Evolutionary conservation across 352 stramenopile genomes (phyloP).

Genomic region (Globisporangium spiculum): DNA sequence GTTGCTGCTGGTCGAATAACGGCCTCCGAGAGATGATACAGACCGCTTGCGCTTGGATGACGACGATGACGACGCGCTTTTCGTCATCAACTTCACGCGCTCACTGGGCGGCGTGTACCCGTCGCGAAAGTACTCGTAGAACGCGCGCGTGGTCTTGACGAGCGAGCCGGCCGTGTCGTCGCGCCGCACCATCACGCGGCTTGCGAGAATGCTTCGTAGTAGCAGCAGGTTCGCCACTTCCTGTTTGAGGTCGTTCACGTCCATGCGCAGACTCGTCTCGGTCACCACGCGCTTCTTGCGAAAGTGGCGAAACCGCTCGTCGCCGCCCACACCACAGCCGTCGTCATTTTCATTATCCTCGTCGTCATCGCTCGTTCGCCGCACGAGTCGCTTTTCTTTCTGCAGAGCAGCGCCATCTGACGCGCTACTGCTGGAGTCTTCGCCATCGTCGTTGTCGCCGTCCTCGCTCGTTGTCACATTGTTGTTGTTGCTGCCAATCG

Average conservation of each 20-base stretch:
- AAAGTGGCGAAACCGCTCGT: slow-evolving; percentile 10
- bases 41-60: slow-evolving; percentile 9
- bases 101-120: slow-evolving; percentile 7
- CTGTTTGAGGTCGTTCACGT: slow-evolving; percentile 26
- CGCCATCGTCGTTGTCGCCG: neutral
- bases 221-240: slow-evolving; percentile 21
- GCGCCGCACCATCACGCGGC: slow-evolving; percentile 12
- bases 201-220: slow-evolving; percentile 18
- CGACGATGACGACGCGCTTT: neutral
- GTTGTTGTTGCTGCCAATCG: neutral
- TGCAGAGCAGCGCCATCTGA: neutral
- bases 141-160: slow-evolving; percentile 9
- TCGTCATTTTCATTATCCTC: neutral
- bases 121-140: slow-evolving; percentile 11
- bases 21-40: neutral
- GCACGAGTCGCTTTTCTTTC: neutral
- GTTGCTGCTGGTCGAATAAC: neutral
- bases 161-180: slow-evolving; percentile 15
- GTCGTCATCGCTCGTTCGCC: neutral
- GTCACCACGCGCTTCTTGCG: slow-evolving; percentile 15
- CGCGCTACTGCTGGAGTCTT: neutral
- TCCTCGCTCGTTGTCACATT: neutral
- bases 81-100: neutral
- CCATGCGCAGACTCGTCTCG: slow-evolving; percentile 15
- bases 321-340: neutral